Evolutionary conservation across 176 grass and related monocot species (phyloP).

Genomic region (Lolium multiflorum): DNA sequence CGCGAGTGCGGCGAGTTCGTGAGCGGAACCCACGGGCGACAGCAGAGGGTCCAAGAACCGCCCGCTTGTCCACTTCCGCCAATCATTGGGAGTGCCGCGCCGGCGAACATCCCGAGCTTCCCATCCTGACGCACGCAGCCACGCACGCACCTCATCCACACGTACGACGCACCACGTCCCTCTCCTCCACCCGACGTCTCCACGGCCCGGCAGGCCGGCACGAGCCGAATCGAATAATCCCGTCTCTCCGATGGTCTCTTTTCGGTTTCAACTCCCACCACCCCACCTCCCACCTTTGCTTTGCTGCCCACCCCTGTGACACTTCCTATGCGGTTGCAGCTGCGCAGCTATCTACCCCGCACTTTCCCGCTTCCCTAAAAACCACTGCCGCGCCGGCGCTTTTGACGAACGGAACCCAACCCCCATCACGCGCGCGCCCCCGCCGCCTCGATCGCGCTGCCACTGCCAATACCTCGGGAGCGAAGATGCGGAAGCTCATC

Average conservation of each 20-base stretch:
- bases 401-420: constrained; percentile 29
- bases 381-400: constrained; percentile 22
- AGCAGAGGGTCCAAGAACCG: neutral
- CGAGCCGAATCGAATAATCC: constrained; percentile 39
- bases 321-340: constrained; percentile 37
- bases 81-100: constrained; percentile 48
- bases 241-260: neutral
- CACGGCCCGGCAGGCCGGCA: neutral
- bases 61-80: neutral
- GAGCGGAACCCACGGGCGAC: neutral
- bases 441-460: constrained; percentile 10
- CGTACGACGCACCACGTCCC: neutral
- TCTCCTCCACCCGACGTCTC: neutral
- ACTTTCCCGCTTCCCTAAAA: constrained; percentile 15
- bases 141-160: neutral
- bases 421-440: constrained; percentile 6
- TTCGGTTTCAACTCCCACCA: constrained; percentile 49
- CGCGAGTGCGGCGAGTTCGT: neutral
- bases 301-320: constrained; percentile 36
- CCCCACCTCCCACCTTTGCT: neutral
- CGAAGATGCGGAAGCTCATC: constrained; percentile 57
- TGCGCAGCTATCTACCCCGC: constrained; percentile 18
- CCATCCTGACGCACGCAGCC: constrained; percentile 1
- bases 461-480: neutral
- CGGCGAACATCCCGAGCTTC: constrained; percentile 44